Evolutionary conservation across 2,329 filamentous ascomycete species (phyloP).

Genomic region (Chaetomiaceae sp.): DNA sequence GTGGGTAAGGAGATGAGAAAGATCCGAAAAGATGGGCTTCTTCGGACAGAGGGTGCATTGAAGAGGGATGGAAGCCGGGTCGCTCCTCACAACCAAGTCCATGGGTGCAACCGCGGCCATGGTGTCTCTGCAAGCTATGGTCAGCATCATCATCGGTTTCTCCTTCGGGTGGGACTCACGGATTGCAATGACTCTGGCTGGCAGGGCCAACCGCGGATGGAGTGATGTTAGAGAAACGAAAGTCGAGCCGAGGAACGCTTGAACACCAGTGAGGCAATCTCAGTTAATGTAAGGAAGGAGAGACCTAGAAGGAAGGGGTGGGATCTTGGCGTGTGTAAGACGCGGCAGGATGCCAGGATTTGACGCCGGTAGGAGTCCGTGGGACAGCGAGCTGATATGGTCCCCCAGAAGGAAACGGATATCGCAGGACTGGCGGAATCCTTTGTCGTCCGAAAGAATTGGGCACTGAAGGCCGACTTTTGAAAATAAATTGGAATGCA

Average conservation of each 20-base stretch:
- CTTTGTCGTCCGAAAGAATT: background rate
- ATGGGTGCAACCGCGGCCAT: slow-evolving; percentile 37
- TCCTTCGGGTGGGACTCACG: slow-evolving; percentile 18
- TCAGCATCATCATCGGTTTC: slow-evolving; percentile 6
- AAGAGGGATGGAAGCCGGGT: slow-evolving; percentile 53
- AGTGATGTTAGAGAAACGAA: slow-evolving; percentile 8
- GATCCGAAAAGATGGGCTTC: slow-evolving; percentile 76
- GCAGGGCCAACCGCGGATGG: slow-evolving; percentile 13
- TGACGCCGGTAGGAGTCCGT: too few relatives aligned
- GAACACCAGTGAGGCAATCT: background rate
- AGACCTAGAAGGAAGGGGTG: slow-evolving; percentile 9
- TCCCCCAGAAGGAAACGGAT: background rate
- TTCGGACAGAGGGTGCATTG: slow-evolving; percentile 80
- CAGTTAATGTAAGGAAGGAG: slow-evolving; percentile 14
- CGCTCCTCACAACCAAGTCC: slow-evolving; percentile 18
- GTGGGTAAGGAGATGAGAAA: slow-evolving; percentile 89
- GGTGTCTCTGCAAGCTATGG: slow-evolving; percentile 24
- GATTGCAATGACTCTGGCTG: background rate
- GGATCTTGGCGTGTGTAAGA: background rate
- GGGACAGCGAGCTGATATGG: background rate
- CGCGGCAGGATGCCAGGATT: background rate
- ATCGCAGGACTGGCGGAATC: background rate
- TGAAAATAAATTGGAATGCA: slow-evolving; percentile 1
- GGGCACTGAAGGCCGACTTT: background rate
- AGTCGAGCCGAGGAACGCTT: background rate